Evolutionary conservation across 331 rosid genomes (phyloP), one percentile per base, ranked within the genome.

Genomic region (Pyrus hybrid): DNA sequence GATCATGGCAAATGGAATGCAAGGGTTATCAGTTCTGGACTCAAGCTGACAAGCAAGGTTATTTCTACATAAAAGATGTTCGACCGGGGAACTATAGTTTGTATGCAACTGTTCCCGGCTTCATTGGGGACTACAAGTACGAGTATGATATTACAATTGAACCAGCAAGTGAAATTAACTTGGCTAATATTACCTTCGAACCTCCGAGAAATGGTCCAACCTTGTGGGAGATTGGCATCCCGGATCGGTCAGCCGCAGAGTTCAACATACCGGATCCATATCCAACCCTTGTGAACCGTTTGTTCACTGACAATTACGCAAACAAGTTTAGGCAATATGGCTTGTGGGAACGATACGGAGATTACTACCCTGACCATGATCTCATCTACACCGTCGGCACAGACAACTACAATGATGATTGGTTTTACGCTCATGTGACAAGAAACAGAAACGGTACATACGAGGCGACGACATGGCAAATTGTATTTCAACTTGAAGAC

Each of bases 1-100:
- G 99, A 68, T 92, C 97, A 4, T 94, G 97, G 99, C 97, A 94
- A 51, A 80, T 0, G 69, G 99, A 92, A 76, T 80, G 84, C 89
- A 92, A 93, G 98, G 97, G 97, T 5, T 94, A 91, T 73, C 98
- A 94, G 75, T 94, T 94, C 28, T 94, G 98, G 98, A 87, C 80
- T 65, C 86, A 32, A 80, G 67, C 96, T 0, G 86, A 86, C 26
- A 20, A 13, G 63, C 45, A 76, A 5, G 98, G 98, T 13, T 1
- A 60, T 51, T 94, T 94, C 54, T n/a, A 26, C 29, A 85, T 94
- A 7, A 85, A 77, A 49, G 81, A 91, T 28, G 70, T 90, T 7
- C 83, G 85, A 28, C 93, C 89, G 1, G 98, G 98, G 21, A 54
- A 35, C 65, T 94, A 94, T 45, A 88, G 81, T 81, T 78, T 94